Conservation (phyloP, 2,329 filamentous ascomycete genomes). For the Cryphonectria nitschkei region DNA sequence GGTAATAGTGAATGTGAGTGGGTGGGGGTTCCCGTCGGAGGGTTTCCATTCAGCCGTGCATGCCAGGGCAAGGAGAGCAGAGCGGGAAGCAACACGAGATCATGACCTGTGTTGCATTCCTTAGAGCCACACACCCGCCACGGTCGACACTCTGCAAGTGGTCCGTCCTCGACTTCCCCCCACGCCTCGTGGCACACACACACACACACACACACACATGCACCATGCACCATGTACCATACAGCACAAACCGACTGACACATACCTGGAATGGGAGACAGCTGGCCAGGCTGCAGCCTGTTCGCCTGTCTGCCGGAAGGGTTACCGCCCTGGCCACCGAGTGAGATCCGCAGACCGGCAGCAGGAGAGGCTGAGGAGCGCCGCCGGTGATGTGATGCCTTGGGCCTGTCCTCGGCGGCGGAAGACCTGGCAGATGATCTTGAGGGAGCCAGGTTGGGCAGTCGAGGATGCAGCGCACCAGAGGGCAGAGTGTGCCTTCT, state of each 20-base stretch:
- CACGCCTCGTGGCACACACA: background rate
- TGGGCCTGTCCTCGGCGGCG: constrained; percentile 50
- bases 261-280: constrained; percentile 63
- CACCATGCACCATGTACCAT: too few species aligned
- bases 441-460: constrained; percentile 55
- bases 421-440: constrained; percentile 56
- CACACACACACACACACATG: too few species aligned
- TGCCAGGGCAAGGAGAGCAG: constrained; percentile 10
- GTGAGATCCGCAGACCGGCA: constrained; percentile 39
- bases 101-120: constrained; percentile 8
- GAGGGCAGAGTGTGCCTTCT: constrained; percentile 29
- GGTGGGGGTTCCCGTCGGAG: constrained; percentile 15
- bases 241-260: constrained; percentile 27
- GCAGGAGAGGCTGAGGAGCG: constrained; percentile 48
- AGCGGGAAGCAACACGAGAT: constrained; percentile 21
- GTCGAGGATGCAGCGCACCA: constrained; percentile 33
- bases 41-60: too few species aligned
- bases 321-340: constrained; percentile 38
- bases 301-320: constrained; percentile 43
- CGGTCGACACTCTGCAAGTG: too few species aligned
- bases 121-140: background rate
- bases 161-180: background rate
- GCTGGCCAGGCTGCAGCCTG: constrained; percentile 42
- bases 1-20: constrained; percentile 2
- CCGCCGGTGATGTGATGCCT: constrained; percentile 53